These are phyloP conservation scores for Parsonsia alboflavescens DNA, from an alignment of 257 asterid species.

Conservation along the genomic window DNA sequence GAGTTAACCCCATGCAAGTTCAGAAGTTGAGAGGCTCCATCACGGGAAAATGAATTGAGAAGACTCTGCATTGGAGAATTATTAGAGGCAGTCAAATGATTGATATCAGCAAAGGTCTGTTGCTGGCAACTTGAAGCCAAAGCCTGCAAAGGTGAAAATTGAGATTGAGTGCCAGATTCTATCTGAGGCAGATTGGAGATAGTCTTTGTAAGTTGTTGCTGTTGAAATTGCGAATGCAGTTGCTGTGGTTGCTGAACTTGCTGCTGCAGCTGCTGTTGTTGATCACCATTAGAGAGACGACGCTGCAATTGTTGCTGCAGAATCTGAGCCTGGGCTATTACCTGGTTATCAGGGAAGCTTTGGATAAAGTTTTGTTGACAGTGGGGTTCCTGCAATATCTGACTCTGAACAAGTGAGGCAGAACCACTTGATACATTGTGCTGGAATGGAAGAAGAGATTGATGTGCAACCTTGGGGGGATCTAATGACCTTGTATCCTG, in stretches of 20 bases:
- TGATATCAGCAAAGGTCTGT: slow-evolving; percentile 55
- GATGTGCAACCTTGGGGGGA: slow-evolving; percentile 55
- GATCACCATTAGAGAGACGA: slow-evolving; percentile 42
- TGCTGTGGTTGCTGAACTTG: slow-evolving; percentile 40
- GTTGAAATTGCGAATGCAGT: slow-evolving; percentile 43
- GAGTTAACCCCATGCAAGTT: slow-evolving; percentile 50
- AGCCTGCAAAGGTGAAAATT: slow-evolving; percentile 44
- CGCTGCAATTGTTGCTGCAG: slow-evolving; percentile 65
- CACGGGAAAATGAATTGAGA: slow-evolving; percentile 60
- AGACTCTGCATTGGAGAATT: slow-evolving; percentile 56
- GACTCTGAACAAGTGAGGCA: slow-evolving; percentile 53
- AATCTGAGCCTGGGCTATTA: slow-evolving; percentile 66
- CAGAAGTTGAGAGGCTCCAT: slow-evolving; percentile 39
- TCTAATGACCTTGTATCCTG: slow-evolving; percentile 54
- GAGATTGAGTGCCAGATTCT: slow-evolving; percentile 43
- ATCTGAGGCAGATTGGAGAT: slow-evolving; percentile 39
- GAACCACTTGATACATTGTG: slow-evolving; percentile 48
- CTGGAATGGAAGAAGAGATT: slow-evolving; percentile 61
- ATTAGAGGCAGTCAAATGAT: slow-evolving; percentile 45
- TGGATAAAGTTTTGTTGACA: slow-evolving; percentile 55
- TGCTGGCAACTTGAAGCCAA: slow-evolving; percentile 50
- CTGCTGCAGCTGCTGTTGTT: slow-evolving; percentile 39
- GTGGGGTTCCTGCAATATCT: slow-evolving; percentile 54
- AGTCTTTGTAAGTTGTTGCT: slow-evolving; percentile 41
- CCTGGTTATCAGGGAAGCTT: slow-evolving; percentile 50